A percentile compares a stretch with the other conserved stretches of the same genome.
These are phyloP conservation scores for Chlamydomonas sphaeroides DNA, from an alignment of 139 green algal genomes.

Conservation along the genomic window DNA sequence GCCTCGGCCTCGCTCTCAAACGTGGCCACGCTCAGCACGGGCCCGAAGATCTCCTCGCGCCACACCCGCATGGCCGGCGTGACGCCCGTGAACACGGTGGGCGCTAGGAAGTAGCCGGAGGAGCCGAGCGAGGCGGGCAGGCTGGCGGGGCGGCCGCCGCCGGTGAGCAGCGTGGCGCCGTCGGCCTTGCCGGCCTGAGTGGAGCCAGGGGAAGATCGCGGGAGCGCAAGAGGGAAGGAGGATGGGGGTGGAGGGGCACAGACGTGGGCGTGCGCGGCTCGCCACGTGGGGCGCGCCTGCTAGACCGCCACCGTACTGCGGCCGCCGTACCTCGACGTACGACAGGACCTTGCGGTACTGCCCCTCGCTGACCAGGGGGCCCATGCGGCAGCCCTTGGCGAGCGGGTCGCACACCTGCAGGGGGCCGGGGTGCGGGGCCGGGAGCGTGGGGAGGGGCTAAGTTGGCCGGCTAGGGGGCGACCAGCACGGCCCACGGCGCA, in stretches of 20 bases:
- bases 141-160: slow-evolving; percentile 61
- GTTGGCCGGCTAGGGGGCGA: no score
- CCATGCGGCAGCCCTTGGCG: slow-evolving; percentile 71
- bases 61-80: slow-evolving; percentile 73
- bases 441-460: no score
- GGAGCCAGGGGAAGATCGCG: no score
- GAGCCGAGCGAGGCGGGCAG: slow-evolving; percentile 51
- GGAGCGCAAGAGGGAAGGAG: no score
- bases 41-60: slow-evolving; percentile 88
- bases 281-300: no score
- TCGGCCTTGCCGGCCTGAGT: slow-evolving; percentile 70
- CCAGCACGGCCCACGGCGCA: no score
- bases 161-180: slow-evolving; percentile 80
- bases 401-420: slow-evolving; percentile 73
- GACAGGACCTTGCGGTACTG: slow-evolving; percentile 76
- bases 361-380: slow-evolving; percentile 65
- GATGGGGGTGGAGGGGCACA: no score
- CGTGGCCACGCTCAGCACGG: slow-evolving; percentile 75
- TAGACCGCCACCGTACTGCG: no score
- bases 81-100: slow-evolving; percentile 81
- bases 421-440: no score
- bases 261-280: no score
- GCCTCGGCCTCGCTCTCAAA: slow-evolving; percentile 89
- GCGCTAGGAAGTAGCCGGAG: slow-evolving; percentile 76
- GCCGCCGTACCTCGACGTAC: slow-evolving; percentile 69